Evolutionary conservation across 345 rosid species (phyloP).

Genomic region (Reutealis trisperma): DNA sequence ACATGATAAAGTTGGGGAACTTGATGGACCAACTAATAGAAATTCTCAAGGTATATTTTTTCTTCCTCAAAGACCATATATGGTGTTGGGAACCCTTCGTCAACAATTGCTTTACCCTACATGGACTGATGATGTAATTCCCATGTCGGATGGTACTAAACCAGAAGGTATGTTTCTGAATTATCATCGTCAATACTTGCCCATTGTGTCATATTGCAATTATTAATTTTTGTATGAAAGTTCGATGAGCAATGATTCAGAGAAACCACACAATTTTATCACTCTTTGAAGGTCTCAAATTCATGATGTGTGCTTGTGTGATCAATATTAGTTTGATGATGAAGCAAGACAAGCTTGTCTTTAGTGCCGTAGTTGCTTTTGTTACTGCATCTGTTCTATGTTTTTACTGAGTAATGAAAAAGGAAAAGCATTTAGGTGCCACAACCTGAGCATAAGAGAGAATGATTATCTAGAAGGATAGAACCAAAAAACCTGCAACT

Average conservation of each 20-base stretch:
- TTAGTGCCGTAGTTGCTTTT: not conserved
- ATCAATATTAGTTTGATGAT: not conserved
- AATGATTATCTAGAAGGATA: not conserved
- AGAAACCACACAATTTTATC: not conserved
- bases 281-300: not conserved
- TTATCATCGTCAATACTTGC: not conserved
- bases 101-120: conserved; percentile 93
- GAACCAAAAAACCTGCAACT: not conserved
- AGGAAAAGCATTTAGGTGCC: not conserved
- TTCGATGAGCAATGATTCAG: not conserved
- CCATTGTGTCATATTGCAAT: not conserved
- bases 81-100: conserved; percentile 95
- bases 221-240: not conserved
- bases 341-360: not conserved
- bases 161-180: conserved; percentile 36
- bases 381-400: not conserved
- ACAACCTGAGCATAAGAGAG: not conserved
- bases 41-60: conserved; percentile 60
- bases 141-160: conserved; percentile 30
- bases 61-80: conserved; percentile 97
- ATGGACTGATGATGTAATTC: conserved; percentile 48
- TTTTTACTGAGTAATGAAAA: not conserved
- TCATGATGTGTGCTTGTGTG: not conserved
- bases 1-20: conserved; percentile 21
- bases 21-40: conserved; percentile 32